Base-by-base conservation (phyloP, 768 basidiomycete species). In the Russula sp. region DNA sequence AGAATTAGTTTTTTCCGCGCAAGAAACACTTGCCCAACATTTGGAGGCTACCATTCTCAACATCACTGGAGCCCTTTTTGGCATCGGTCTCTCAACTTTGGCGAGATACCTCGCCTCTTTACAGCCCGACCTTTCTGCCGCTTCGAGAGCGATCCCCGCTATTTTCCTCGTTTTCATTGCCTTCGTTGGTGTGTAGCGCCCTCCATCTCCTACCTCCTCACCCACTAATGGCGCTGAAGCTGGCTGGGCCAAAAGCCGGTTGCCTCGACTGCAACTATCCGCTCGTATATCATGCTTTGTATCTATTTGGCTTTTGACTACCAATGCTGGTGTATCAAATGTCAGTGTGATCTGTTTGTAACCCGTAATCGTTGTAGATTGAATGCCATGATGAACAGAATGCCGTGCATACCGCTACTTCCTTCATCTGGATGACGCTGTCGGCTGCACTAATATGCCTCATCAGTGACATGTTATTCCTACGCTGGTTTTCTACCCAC, bases 21-120 rank as follows among this genome's bases (percentile, higher is more conserved):
- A 81, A 64, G 75, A 77, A 43, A 77, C 71, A 64, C 71, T 81
- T 11, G 76, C 79, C 0, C 78, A 81, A 64, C 78, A 81, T 67
- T 65, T 81, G 5, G 80, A 80, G 66, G 70, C 71, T 1, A 77
- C 76, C 1, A 63, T 80, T 18, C 71, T 81, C 32, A 77, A 79
- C 58, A 70, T 78, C 53, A 68, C 73, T 1, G 80, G 80, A 2
- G 79, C 75, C 10, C 56, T 79, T 2, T 39, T 70, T 9, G 78
- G 74, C 10, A 75, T 80, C 51, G 75, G 73, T 0, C 36, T 76
- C 7, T 75, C 73, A 10, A 74, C 73, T 39, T 64, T 76, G 7
- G 75, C 70, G 16, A 75, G 70, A 47, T 75, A 70, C 39, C 25
- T 75, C 22, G 73, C 76, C 20, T 69, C 73, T 14, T 59, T 69